Evolutionary conservation across 2,329 filamentous ascomycete species (phyloP).

Genomic region (Metarhizium guizhouense): DNA sequence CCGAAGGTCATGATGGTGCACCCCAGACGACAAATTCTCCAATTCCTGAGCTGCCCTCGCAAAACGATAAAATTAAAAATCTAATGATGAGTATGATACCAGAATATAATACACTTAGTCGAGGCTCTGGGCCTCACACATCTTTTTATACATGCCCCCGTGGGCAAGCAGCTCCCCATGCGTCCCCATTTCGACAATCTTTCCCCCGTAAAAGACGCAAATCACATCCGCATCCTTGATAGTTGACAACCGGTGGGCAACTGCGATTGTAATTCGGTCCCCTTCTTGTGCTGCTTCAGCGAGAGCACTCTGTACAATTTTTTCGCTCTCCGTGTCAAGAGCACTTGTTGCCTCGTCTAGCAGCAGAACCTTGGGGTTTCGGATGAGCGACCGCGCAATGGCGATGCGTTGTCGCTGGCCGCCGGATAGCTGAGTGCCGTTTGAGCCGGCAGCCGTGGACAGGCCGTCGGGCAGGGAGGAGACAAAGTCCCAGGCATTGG

Average conservation of each 20-base stretch:
- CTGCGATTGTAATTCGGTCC: conserved; percentile 87
- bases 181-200: conserved; percentile 47
- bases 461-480: conserved; percentile 87
- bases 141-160: conserved; percentile 38
- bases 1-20: too few relatives aligned
- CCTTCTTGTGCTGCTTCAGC: conserved; percentile 54
- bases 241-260: conserved; percentile 83
- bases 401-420: conserved; percentile 12
- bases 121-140: conserved; percentile 17
- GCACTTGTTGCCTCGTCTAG: conserved; percentile 90
- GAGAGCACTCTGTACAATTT: conserved; percentile 80
- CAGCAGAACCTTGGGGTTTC: conserved; percentile 86
- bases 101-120: too few relatives aligned
- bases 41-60: too few relatives aligned
- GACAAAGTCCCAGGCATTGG: conserved; percentile 42
- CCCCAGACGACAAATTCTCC: too few relatives aligned
- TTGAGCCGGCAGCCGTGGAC: conserved; percentile 76
- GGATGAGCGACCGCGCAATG: conserved; percentile 39
- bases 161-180: conserved; percentile 44
- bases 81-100: too few relatives aligned
- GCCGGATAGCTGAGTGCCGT: conserved; percentile 9
- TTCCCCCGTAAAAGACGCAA: conserved; percentile 49
- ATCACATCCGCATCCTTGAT: conserved; percentile 66
- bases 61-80: too few relatives aligned
- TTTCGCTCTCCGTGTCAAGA: conserved; percentile 90